These are phyloP conservation scores for Gracilaria domingensis DNA, from an alignment of 23 red algal species.

Conservation along the genomic window DNA sequence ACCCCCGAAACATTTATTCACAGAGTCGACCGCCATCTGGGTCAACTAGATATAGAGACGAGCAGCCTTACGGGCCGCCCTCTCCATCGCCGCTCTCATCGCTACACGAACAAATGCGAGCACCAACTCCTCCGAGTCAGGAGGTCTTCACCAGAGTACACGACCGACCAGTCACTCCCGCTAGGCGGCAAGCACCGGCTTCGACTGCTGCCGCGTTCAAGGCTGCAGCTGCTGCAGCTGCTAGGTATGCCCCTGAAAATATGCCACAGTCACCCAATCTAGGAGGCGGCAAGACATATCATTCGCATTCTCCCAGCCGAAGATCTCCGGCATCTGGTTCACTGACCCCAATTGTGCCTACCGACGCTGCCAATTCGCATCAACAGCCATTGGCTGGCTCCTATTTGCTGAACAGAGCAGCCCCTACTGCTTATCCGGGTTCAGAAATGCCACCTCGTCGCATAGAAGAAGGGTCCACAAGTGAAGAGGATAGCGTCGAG, in stretches of 20 bases:
- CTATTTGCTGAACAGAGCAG: not conserved
- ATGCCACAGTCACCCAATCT: conserved; percentile 8
- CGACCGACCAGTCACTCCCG: conserved; percentile 62
- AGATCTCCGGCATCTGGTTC: conserved; percentile 24
- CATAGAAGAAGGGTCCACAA: conserved; percentile 39
- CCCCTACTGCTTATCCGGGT: not conserved
- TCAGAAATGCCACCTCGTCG: not conserved
- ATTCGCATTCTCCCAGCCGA: conserved; percentile 20
- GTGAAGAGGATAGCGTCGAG: conserved; percentile 56
- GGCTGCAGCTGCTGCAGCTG: conserved; percentile 48
- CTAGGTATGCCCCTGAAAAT: conserved; percentile 3
- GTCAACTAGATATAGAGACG: conserved; percentile 6
- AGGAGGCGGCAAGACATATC: conserved; percentile 20
- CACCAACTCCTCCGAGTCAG: conserved; percentile 47
- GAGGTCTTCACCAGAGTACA: conserved; percentile 54
- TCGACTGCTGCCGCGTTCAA: conserved; percentile 38
- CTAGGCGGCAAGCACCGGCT: conserved; percentile 15
- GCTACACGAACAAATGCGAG: conserved; percentile 39
- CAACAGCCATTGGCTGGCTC: not conserved
- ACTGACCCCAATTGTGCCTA: not conserved
- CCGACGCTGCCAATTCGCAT: not conserved
- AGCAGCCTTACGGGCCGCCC: not conserved
- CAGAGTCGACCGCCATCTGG: conserved; percentile 12
- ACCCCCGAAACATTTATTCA: conserved; percentile 39
- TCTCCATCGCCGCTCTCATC: conserved; percentile 12